Percentiles rank a stretch among this genome's conserved stretches.
These are phyloP conservation scores for Saccharomycopsis phalli DNA, from an alignment of 1,139 yeast species.

Conservation along the genomic window DNA sequence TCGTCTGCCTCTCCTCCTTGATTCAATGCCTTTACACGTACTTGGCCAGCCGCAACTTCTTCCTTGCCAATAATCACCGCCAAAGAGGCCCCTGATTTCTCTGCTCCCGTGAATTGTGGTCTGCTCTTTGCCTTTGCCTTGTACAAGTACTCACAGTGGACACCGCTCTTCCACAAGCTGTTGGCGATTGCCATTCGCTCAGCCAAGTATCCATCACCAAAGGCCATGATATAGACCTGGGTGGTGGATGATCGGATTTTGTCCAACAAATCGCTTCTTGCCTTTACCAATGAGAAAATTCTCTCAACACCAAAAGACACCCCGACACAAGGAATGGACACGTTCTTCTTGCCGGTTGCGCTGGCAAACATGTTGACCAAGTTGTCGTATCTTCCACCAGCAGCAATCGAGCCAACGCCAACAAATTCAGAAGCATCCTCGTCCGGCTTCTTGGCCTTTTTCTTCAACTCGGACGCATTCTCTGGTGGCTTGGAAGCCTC, in stretches of 20 bases:
- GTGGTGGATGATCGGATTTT: conserved; percentile 74
- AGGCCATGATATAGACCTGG: conserved; percentile 93
- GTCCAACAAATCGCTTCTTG: conserved; percentile 51
- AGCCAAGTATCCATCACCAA: conserved; percentile 90
- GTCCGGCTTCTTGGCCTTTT: conserved; percentile 44
- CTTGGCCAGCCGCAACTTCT: conserved; percentile 65
- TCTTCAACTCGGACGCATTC: conserved; percentile 59
- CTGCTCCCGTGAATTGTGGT: conserved; percentile 96
- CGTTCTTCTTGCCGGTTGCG: conserved; percentile 64
- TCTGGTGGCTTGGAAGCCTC: conserved; percentile 90
- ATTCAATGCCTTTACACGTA: conserved; percentile 81
- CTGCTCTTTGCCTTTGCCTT: conserved; percentile 89
- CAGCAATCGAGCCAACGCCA: conserved; percentile 97
- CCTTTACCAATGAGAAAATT: conserved; percentile 78
- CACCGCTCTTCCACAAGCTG: conserved; percentile 76
- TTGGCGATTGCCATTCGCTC: conserved; percentile 87
- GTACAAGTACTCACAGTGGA: conserved; percentile 84
- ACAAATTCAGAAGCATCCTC: conserved; percentile 96
- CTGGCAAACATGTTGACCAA: conserved; percentile 93
- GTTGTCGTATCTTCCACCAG: conserved; percentile 97
- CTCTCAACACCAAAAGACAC: conserved; percentile 95
- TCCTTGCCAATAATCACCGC: conserved; percentile 95
- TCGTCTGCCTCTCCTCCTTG: conserved; percentile 83
- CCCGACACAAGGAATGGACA: conserved; percentile 93
- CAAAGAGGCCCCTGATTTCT: conserved; percentile 80